Base-by-base conservation (phyloP, 2,329 filamentous ascomycete genomes). In the Ophiostoma montium region DNA sequence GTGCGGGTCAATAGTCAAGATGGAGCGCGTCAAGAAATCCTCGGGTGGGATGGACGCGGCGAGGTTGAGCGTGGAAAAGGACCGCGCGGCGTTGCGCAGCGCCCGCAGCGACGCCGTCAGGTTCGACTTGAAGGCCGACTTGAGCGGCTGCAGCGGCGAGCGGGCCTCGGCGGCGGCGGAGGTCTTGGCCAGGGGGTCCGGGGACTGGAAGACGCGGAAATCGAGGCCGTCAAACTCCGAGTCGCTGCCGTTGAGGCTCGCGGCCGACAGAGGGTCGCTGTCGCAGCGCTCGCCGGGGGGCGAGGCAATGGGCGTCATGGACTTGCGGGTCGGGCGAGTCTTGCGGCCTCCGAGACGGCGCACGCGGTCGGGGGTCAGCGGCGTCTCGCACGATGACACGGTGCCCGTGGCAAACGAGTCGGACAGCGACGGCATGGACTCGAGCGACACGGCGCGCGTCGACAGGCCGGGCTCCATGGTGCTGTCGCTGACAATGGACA, bases 101-200 rank as follows among this genome's bases (percentile, higher is more conserved):
- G 79, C 79, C 18, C 77, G 72, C 43, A 84, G 65, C 10, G 80
- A 84, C 7, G 80, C 79, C 6, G 80, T 83, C 35, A 84, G 61
- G 57, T 84, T 84, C 3, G 79, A 83, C 61, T 82, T 82, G 66
- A 84, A 83, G 7, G 72, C 78, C 33, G 71, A 71, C 51, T 69
- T 68, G 33, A 78, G 64, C 2, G 75, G 74, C 46, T 65, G 69
- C 52, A 74, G 60, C 3, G 60, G 58, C 3, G 49, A 52, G n/a
- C 49, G 53, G 3, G 46, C 42, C 36, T 48, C 52, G 15, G 43
- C 36, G 12, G 48, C 51, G 15, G 35, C 4, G 23, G 23, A 33
- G 6, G 50, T 49, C 48, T 47, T 50, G 19, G 49, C 42, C 9
- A 51, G 46, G 2, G 48, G 38, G 11, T 46, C 48, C n/a, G 63